Evolutionary conservation across 768 basidiomycete genomes (phyloP).

Genomic region (Tremella yokohamensis): DNA sequence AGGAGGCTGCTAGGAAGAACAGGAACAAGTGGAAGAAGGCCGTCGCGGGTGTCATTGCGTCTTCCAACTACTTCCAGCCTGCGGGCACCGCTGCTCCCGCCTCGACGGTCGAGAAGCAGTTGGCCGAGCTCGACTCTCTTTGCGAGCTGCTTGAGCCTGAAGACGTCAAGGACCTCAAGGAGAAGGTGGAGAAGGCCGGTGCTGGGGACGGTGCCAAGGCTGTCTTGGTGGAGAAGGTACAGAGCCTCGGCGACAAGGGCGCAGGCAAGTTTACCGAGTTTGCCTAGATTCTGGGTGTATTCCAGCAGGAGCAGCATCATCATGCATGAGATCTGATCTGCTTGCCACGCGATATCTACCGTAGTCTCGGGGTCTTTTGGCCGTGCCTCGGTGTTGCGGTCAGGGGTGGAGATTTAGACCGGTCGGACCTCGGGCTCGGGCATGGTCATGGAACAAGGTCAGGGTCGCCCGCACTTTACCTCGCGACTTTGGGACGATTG

Average conservation of each 20-base stretch:
- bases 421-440: no score
- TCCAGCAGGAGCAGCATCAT: no score
- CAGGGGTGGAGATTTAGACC: no score
- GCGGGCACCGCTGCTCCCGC: constrained; percentile 50
- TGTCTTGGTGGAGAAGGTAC: constrained; percentile 41
- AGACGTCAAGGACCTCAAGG: constrained; percentile 51
- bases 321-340: no score
- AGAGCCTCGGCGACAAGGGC: constrained; percentile 37
- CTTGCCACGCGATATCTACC: no score
- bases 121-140: constrained; percentile 53
- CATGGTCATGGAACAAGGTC: no score
- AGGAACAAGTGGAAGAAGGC: constrained; percentile 63
- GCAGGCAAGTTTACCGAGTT: constrained; percentile 52
- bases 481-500: no score
- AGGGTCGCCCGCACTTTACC: no score
- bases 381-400: no score
- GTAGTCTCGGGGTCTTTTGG: no score
- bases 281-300: constrained; percentile 30
- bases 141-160: constrained; percentile 52
- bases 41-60: constrained; percentile 51
- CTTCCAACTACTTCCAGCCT: constrained; percentile 54
- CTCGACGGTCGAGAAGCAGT: constrained; percentile 51
- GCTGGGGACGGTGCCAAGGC: constrained; percentile 48
- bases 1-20: constrained; percentile 60
- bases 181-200: constrained; percentile 51